These are phyloP conservation scores for Drechslerella stenobrocha DNA, from an alignment of 2,329 filamentous ascomycete species.

Conservation along the genomic window DNA sequence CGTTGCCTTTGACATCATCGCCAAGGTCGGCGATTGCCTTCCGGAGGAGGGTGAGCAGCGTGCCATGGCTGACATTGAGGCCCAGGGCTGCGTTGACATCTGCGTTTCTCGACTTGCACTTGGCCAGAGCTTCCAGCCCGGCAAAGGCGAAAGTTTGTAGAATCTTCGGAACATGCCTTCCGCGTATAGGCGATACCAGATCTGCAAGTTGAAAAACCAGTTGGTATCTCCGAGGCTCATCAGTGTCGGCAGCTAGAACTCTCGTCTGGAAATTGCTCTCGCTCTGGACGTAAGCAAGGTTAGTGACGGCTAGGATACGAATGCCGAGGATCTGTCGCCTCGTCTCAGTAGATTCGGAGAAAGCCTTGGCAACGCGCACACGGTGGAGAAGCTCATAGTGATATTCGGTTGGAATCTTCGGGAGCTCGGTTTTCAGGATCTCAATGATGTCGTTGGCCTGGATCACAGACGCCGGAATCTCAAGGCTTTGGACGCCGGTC, in stretches of 20 bases:
- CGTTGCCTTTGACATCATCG: constrained; percentile 62
- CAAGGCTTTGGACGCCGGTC: constrained; percentile 63
- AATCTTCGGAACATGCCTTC: constrained; percentile 67
- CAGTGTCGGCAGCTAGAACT: constrained; percentile 80
- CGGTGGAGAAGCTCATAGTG: constrained; percentile 85
- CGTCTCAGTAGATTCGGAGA: constrained; percentile 67
- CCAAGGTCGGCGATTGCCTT: constrained; percentile 85
- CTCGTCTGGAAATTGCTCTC: constrained; percentile 84
- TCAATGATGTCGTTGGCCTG: constrained; percentile 62
- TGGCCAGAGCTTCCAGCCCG: constrained; percentile 81
- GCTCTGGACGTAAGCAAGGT: constrained; percentile 83
- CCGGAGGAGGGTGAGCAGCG: constrained; percentile 87
- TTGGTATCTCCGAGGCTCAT: constrained; percentile 86
- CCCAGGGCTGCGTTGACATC: constrained; percentile 91
- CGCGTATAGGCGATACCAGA: constrained; percentile 65
- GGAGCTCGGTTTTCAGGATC: constrained; percentile 62
- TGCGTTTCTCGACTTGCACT: constrained; percentile 72
- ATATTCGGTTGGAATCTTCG: constrained; percentile 70
- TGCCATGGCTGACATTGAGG: constrained; percentile 93
- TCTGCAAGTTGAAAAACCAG: constrained; percentile 90
- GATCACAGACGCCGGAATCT: constrained; percentile 66
- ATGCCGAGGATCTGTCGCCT: constrained; percentile 77
- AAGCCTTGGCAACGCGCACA: constrained; percentile 78
- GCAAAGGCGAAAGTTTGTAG: constrained; percentile 81
- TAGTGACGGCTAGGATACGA: constrained; percentile 82